Percentiles rank a stretch among this genome's conserved stretches.
These are phyloP conservation scores for Rhodosporidiobolus odoratus DNA, from an alignment of 768 basidiomycete species.

Conservation along the genomic window DNA sequence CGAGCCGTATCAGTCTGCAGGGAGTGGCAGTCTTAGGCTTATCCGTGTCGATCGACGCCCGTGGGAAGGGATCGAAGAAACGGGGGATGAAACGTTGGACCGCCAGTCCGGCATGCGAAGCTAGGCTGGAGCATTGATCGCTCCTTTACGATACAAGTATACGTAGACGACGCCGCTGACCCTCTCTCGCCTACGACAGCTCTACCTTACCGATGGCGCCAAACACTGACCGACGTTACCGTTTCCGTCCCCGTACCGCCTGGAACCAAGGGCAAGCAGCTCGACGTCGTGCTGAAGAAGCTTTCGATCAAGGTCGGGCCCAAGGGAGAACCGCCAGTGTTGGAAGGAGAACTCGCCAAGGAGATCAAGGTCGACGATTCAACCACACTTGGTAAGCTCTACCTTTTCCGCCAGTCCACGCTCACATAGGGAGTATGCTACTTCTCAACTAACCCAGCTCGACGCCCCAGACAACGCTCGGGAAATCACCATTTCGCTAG, in stretches of 20 bases:
- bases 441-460: background rate
- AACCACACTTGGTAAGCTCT: conserved; percentile 48
- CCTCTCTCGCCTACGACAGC: conserved; percentile 38
- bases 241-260: conserved; percentile 75
- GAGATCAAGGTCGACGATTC: conserved; percentile 95
- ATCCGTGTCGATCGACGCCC: no score
- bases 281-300: conserved; percentile 69
- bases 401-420: background rate
- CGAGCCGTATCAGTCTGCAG: no score
- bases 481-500: conserved; percentile 66
- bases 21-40: no score
- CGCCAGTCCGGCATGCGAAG: no score
- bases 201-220: conserved; percentile 84
- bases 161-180: no score
- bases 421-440: background rate
- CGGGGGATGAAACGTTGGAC: no score
- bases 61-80: no score
- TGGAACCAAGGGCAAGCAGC: conserved; percentile 74
- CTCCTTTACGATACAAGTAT: background rate
- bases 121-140: background rate
- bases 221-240: conserved; percentile 81
- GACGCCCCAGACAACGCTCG: conserved; percentile 83
- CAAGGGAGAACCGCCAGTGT: conserved; percentile 76
- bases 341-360: conserved; percentile 84
- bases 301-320: conserved; percentile 74